These are phyloP conservation scores for Boletus edulis DNA, from an alignment of 768 basidiomycete genomes.

Conservation along the genomic window DNA sequence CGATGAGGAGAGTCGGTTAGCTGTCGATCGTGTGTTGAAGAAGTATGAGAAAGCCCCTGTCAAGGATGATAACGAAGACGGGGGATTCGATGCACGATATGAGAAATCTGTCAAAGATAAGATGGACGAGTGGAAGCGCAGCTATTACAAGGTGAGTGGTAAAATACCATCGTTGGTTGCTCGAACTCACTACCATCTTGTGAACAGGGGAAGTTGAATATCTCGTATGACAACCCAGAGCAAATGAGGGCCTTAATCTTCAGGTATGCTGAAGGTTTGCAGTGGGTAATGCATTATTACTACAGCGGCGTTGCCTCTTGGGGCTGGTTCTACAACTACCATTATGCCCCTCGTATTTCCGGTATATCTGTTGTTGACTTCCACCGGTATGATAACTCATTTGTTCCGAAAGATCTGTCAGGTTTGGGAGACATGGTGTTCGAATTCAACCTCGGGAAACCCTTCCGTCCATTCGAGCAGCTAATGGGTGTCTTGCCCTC, in stretches of 20 bases:
- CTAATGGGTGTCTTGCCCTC: constrained; percentile 96
- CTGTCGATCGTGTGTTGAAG: constrained; percentile 76
- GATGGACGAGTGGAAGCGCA: constrained; percentile 90
- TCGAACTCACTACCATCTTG: constrained; percentile 11
- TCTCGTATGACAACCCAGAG: constrained; percentile 68
- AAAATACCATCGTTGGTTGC: neutral
- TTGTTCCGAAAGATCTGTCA: constrained; percentile 45
- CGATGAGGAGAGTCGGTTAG: constrained; percentile 68
- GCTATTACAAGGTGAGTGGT: constrained; percentile 85
- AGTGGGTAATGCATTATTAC: constrained; percentile 99
- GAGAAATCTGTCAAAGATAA: constrained; percentile 73
- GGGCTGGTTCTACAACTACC: constrained; percentile 99
- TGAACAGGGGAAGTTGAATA: constrained; percentile 78
- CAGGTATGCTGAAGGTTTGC: constrained; percentile 89
- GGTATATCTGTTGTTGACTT: constrained; percentile 46
- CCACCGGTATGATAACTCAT: neutral
- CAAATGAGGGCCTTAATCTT: constrained; percentile 69
- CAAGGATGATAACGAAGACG: constrained; percentile 64
- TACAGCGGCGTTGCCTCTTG: constrained; percentile 96
- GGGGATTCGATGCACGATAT: constrained; percentile 76
- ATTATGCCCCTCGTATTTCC: constrained; percentile 95
- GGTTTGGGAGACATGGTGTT: constrained; percentile 79
- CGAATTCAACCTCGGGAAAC: constrained; percentile 79
- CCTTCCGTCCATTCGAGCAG: constrained; percentile 93
- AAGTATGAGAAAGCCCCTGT: constrained; percentile 90